A percentile compares a stretch with the other conserved stretches of the same genome.
These are phyloP conservation scores for Colletotrichum orbiculare DNA, from an alignment of 2,329 filamentous ascomycete species.

Conservation along the genomic window DNA sequence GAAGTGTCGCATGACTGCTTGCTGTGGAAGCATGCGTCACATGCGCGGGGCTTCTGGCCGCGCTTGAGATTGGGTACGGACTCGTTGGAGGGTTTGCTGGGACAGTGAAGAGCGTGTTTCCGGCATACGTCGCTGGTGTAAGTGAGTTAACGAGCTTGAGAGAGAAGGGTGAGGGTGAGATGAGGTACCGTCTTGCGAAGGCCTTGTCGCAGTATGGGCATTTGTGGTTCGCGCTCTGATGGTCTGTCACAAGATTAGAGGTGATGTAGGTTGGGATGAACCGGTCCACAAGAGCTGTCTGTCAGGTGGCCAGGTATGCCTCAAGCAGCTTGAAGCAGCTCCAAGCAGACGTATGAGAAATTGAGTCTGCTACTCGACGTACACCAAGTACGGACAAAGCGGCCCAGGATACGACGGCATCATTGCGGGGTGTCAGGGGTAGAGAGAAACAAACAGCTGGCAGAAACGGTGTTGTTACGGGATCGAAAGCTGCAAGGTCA, in stretches of 20 bases:
- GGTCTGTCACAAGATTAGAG: constrained; percentile 22
- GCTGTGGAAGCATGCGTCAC: constrained; percentile 44
- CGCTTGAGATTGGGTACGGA: constrained; percentile 39
- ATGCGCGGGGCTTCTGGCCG: constrained; percentile 43
- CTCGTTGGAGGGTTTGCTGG: constrained; percentile 31
- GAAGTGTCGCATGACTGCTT: constrained; percentile 44
- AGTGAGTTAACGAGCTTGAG: background rate
- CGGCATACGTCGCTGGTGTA: constrained; percentile 41
- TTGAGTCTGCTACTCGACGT: too few relatives aligned
- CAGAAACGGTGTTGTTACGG: background rate
- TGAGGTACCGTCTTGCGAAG: constrained; percentile 37
- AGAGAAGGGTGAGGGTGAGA: background rate
- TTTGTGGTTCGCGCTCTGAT: constrained; percentile 27
- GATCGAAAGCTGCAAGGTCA: background rate
- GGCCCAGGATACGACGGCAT: background rate
- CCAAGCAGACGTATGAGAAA: too few relatives aligned
- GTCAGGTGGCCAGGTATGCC: constrained; percentile 8
- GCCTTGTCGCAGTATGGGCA: constrained; percentile 39
- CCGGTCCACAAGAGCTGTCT: background rate
- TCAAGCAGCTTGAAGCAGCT: too few relatives aligned
- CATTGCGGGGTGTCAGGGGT: background rate
- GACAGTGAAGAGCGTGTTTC: constrained; percentile 41
- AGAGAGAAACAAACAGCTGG: too few relatives aligned
- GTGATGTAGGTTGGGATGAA: background rate
- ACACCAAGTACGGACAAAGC: too few relatives aligned